Base-by-base conservation (phyloP, 2,329 filamentous ascomycete species). In the Diplocarpon rosae region DNA sequence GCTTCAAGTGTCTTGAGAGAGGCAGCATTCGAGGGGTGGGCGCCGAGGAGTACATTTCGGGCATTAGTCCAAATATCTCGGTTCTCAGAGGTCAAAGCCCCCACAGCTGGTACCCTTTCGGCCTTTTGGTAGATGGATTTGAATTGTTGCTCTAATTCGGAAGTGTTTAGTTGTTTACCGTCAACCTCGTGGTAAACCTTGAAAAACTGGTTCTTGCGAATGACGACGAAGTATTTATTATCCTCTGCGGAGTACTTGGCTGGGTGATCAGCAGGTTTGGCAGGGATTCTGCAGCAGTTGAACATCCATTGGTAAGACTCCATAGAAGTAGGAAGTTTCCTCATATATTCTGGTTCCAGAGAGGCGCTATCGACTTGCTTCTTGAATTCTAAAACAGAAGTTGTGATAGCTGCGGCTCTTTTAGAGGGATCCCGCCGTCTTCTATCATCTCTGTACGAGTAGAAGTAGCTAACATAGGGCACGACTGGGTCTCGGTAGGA, bases 301-400 rank as follows among this genome's bases (percentile, higher is more conserved):
- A 98, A 98, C 92, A 98, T 98, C 77, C 82, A 96, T 69, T 95
- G 73, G 72, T 95, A 96, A 62, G 86, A 92, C 72, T 88, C 88
- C 92, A 98, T 98, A 66, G 89, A 92, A 62, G 96, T 90, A 48
- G 92, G 92, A 48, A 93, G 75, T 68, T 88, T 89, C 72, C 93
- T 93, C 88, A 98, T 95, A 69, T 95, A 96, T 68, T 98, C 92
- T 17, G 92, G 92, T 71, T 98, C 92, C 42, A 98, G 72, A 7
- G 78, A 80, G 54, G 82, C 80, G 35, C 66, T 64, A 62, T 95
- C 90, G 15, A 96, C 90, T 68, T 88, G 79, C 66, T 82, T 84
- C 76, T 95, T 95, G 74, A 98, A 98, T 62, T 93, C 87, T 32
- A 98, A 75, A 1, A 79, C 83, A 7, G 86, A 83, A 1, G 85